Evolutionary conservation across 2,329 filamentous ascomycete species (phyloP), one percentile per base, ranked within the genome.

Genomic region (Aureobasidium melanogenum): DNA sequence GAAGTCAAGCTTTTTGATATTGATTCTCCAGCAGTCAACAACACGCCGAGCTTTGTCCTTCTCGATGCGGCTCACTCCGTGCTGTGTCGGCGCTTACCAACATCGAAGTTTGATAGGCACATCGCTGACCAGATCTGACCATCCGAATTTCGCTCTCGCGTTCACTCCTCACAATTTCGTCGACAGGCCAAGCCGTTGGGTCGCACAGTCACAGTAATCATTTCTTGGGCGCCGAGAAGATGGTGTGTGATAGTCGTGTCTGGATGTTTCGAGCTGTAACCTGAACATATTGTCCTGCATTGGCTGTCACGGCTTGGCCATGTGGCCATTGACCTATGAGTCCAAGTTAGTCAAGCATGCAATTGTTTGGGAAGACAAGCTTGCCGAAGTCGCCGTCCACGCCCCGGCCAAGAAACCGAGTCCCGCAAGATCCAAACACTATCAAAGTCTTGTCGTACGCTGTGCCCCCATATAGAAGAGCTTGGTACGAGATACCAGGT

Each of bases 81-180:
- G 15, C n/a, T 28, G 7, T 17, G 24, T 26, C 22, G 44, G 39
- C 39, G 38, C 39, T 56, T 56, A 56, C 52, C 39, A 34, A 43
- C 52, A 56, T 56, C 52, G 52, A 34, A 32, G 52, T 56, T 56
- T 56, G 52, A 44, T 56, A 44, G 39, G 52, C 52, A 44, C 52
- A 56, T 56, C 52, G 52, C 52, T 56, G 52, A 56, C 52, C 52
- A 56, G 34, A n/a, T n/a, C 52, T 56, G 52, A 56, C 52, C 52
- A 56, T 44, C 28, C 28, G 8, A 26, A 5, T 34, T 14, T 34
- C 46, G 30, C 44, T 47, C 34, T 44, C 24, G 52, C 52, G 24
- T 44, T 19, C 38, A 56, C 39, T 44, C 8, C 7, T 22, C 32
- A 39, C 52, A 34, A 24, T 15, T 41, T 56, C 19, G n/a, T 22